Evolutionary conservation across 768 basidiomycete genomes (phyloP).

Genomic region (Russula brevipes): DNA sequence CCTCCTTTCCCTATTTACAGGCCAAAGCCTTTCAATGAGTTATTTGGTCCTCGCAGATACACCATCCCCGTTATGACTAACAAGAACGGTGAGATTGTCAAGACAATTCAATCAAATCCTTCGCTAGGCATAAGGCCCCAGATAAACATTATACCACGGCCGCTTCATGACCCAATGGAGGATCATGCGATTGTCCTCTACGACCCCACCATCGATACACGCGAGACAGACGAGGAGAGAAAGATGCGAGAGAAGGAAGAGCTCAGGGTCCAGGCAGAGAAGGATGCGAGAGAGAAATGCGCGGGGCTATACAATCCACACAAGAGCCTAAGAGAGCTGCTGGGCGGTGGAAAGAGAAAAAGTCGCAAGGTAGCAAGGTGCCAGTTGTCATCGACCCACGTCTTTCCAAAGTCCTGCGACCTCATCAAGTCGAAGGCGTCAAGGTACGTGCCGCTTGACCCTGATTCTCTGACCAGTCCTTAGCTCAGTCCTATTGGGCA

Average conservation of each 20-base stretch:
- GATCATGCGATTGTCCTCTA: conserved; percentile 97
- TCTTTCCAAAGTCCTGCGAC: conserved; percentile 80
- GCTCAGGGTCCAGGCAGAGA: conserved; percentile 53
- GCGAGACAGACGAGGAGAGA: conserved; percentile 84
- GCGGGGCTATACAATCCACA: conserved; percentile 82
- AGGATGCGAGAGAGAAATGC: conserved; percentile 65
- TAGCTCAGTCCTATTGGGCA: not conserved
- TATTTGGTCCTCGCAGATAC: conserved; percentile 52
- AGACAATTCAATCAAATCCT: conserved; percentile 53
- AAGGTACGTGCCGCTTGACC: conserved; percentile 52
- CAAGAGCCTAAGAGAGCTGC: conserved; percentile 76
- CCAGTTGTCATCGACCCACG: conserved; percentile 95
- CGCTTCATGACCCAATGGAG: conserved; percentile 95
- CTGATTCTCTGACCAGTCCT: conserved; percentile 2
- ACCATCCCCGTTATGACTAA: conserved; percentile 77
- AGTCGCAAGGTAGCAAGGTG: conserved; percentile 67
- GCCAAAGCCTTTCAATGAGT: conserved; percentile 67
- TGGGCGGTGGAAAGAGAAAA: conserved; percentile 71
- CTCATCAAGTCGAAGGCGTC: conserved; percentile 98
- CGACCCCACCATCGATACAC: conserved; percentile 91
- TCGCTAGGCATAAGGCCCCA: conserved; percentile 84
- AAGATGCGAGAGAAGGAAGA: conserved; percentile 71
- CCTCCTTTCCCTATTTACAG: conserved; percentile 75
- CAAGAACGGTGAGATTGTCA: conserved; percentile 60
- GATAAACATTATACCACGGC: conserved; percentile 77